Conservation (phyloP, 768 basidiomycete species). For the Rubroboletus pulcherrimus region DNA sequence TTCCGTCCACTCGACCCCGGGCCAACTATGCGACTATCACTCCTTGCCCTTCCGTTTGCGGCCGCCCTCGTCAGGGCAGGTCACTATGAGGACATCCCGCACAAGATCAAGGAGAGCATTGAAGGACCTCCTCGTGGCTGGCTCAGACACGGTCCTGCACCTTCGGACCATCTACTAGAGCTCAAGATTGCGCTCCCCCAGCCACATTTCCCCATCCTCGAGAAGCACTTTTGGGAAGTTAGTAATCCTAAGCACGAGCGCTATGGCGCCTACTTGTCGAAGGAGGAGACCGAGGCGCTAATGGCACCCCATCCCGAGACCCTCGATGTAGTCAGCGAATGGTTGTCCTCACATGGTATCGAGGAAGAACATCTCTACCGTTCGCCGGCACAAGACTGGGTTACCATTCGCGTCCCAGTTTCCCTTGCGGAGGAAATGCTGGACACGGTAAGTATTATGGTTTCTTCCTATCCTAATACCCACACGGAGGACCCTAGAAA, state of each 20-base stretch:
- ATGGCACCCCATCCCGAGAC: constrained; percentile 56
- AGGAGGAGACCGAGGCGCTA: constrained; percentile 60
- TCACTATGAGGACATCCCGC: constrained; percentile 6
- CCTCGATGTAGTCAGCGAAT: constrained; percentile 51
- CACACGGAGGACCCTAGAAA: constrained; percentile 36
- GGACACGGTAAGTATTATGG: constrained; percentile 47
- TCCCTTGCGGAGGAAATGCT: constrained; percentile 64
- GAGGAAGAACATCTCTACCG: constrained; percentile 43
- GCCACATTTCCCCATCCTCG: constrained; percentile 45
- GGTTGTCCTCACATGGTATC: constrained; percentile 58
- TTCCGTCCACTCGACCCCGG: background rate
- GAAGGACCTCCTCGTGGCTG: constrained; percentile 45
- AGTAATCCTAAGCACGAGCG: constrained; percentile 53
- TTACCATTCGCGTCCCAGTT: constrained; percentile 56
- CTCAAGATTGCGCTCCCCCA: constrained; percentile 59
- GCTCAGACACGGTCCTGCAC: constrained; percentile 41
- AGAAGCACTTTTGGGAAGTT: constrained; percentile 53
- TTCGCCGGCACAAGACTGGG: constrained; percentile 69
- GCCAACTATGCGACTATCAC: constrained; percentile 9
- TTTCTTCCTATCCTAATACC: background rate
- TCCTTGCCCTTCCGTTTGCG: constrained; percentile 14
- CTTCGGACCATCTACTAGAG: constrained; percentile 43
- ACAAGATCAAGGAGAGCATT: constrained; percentile 49
- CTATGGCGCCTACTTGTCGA: constrained; percentile 57
- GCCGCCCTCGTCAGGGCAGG: constrained; percentile 10